Evolutionary conservation across 2,329 filamentous ascomycete genomes (phyloP).

Genomic region (Colletotrichum sansevieriae): DNA sequence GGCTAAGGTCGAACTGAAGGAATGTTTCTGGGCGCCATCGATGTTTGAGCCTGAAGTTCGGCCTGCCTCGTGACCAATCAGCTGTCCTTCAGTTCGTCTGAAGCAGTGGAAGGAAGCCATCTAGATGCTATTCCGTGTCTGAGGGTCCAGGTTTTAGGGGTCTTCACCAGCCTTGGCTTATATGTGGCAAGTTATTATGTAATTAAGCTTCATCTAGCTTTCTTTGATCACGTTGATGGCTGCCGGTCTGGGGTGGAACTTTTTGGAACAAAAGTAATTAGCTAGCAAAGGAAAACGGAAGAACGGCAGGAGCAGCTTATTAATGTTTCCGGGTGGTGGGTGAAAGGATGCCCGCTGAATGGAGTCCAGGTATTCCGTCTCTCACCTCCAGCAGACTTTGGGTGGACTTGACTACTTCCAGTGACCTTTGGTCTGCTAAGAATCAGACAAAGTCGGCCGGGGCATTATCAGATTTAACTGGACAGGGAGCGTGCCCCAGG

Average conservation of each 20-base stretch:
- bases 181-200: not conserved
- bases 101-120: not conserved
- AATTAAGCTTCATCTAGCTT: no score
- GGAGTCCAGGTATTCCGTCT: no score
- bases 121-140: not conserved
- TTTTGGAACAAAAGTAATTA: constrained; percentile 11
- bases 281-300: not conserved
- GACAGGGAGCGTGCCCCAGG: not conserved
- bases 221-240: not conserved
- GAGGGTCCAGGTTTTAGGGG: not conserved
- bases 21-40: no score
- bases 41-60: not conserved
- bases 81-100: not conserved
- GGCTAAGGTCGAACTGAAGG: no score
- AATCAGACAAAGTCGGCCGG: not conserved
- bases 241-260: not conserved
- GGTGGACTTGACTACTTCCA: constrained; percentile 13
- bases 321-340: constrained; percentile 3
- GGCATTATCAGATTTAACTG: constrained; percentile 32
- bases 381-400: constrained; percentile 27
- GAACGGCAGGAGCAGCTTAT: constrained; percentile 18
- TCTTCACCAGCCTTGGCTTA: not conserved
- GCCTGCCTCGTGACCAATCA: not conserved
- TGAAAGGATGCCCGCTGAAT: no score
- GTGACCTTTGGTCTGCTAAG: constrained; percentile 20